These are phyloP conservation scores for Nothophytophthora sp. DNA, from an alignment of 352 stramenopile genomes.

Conservation along the genomic window DNA sequence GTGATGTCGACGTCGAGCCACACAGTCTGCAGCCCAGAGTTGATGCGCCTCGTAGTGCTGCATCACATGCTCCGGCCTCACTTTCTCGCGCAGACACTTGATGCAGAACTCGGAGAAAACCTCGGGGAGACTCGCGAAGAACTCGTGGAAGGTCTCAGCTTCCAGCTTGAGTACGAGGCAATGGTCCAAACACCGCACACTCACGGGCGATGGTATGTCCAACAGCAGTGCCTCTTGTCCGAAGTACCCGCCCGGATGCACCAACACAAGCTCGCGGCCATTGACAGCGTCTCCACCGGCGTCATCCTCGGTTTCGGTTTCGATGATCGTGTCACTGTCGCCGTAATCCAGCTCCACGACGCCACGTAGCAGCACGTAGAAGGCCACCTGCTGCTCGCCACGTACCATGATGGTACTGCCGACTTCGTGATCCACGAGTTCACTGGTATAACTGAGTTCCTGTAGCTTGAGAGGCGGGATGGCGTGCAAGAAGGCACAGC, in stretches of 20 bases:
- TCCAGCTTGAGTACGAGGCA: slow-evolving; percentile 48
- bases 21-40: slow-evolving; percentile 61
- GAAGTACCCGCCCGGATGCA: slow-evolving; percentile 64
- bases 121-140: slow-evolving; percentile 55
- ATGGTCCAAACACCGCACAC: slow-evolving; percentile 39
- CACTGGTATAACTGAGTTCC: slow-evolving; percentile 54
- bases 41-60: slow-evolving; percentile 67
- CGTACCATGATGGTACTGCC: slow-evolving; percentile 30
- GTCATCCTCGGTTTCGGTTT: slow-evolving; percentile 7
- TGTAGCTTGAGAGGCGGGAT: slow-evolving; percentile 57
- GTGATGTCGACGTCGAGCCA: slow-evolving; percentile 40
- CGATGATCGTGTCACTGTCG: slow-evolving; percentile 2
- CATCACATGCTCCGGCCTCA: slow-evolving; percentile 55
- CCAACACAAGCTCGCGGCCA: slow-evolving; percentile 25
- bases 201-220: slow-evolving; percentile 32
- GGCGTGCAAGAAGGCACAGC: slow-evolving; percentile 49
- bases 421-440: slow-evolving; percentile 42
- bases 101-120: slow-evolving; percentile 74
- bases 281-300: not conserved
- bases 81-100: slow-evolving; percentile 56
- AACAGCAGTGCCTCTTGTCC: slow-evolving; percentile 69
- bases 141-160: slow-evolving; percentile 42
- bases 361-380: slow-evolving; percentile 52
- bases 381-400: slow-evolving; percentile 26
- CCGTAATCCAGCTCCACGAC: slow-evolving; percentile 42